Evolutionary conservation across 2,329 filamentous ascomycete genomes (phyloP).

Genomic region (Ophiosphaerella narmari): DNA sequence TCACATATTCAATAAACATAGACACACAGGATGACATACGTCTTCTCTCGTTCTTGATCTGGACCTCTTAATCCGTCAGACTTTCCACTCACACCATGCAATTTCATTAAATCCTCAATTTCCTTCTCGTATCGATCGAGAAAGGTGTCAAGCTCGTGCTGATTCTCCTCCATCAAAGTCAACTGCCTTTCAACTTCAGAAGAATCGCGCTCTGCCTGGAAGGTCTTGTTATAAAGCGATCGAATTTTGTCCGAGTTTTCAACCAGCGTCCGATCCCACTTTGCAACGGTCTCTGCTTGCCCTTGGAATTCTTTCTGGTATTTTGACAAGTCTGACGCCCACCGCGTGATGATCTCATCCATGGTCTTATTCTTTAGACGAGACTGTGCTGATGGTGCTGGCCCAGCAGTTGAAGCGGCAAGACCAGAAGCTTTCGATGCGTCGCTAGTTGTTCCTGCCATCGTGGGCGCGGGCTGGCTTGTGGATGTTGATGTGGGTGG

Average conservation of each 20-base stretch:
- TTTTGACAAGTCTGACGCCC: constrained; percentile 92
- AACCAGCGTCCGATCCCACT: constrained; percentile 90
- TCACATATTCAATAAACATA: not conserved
- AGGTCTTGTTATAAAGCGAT: constrained; percentile 87
- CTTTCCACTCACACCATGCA: constrained; percentile 67
- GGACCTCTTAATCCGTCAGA: constrained; percentile 80
- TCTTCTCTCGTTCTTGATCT: constrained; percentile 93
- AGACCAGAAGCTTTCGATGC: constrained; percentile 49
- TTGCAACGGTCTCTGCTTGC: constrained; percentile 82
- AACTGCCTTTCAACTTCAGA: constrained; percentile 93
- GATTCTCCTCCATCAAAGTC: constrained; percentile 85
- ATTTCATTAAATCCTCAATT: constrained; percentile 89
- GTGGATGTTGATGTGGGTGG: constrained; percentile 25
- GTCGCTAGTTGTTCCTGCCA: constrained; percentile 26
- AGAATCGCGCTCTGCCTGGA: constrained; percentile 90
- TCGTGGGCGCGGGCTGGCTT: constrained; percentile 13
- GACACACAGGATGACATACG: constrained; percentile 56
- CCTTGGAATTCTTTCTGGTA: constrained; percentile 97
- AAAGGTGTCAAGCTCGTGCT: constrained; percentile 86
- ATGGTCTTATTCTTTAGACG: constrained; percentile 98
- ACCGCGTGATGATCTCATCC: constrained; percentile 97
- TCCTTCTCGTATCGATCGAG: constrained; percentile 90
- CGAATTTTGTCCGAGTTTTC: constrained; percentile 95
- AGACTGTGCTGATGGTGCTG: constrained; percentile 77
- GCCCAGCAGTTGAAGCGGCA: constrained; percentile 77